These are phyloP conservation scores for Phlebiopsis gigantea DNA, from an alignment of 768 basidiomycete genomes.

Conservation along the genomic window DNA sequence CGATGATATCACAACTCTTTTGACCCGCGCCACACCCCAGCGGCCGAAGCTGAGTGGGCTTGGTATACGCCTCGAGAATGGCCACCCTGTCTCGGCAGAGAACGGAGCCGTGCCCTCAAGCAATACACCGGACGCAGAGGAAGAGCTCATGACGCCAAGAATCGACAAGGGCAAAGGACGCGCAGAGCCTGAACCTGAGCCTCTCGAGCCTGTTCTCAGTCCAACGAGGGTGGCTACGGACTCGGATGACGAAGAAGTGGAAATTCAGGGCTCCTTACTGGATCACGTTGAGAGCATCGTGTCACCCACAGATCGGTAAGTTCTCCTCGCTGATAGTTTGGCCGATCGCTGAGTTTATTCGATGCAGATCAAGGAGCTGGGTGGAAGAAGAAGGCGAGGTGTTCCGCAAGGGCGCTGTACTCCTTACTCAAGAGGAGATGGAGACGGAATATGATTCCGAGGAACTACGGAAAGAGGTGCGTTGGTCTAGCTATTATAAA, in stretches of 20 bases:
- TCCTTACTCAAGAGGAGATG: constrained; percentile 82
- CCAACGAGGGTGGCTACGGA: constrained; percentile 39
- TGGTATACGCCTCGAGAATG: constrained; percentile 18
- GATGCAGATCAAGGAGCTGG: constrained; percentile 63
- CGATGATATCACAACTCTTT: constrained; percentile 57
- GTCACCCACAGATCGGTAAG: constrained; percentile 46
- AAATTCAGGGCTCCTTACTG: constrained; percentile 29
- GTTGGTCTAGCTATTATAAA: constrained; percentile 15
- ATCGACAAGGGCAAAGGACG: constrained; percentile 77
- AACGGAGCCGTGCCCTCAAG: constrained; percentile 8
- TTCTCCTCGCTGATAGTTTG: constrained; percentile 1
- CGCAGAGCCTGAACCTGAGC: constrained; percentile 63
- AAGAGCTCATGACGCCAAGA: constrained; percentile 49
- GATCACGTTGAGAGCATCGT: constrained; percentile 15
- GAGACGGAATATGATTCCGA: constrained; percentile 88
- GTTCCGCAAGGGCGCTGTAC: constrained; percentile 82
- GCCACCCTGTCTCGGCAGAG: constrained; percentile 15
- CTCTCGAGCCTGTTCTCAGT: constrained; percentile 65
- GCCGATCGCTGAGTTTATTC: background rate
- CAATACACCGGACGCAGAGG: constrained; percentile 21
- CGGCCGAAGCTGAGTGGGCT: constrained; percentile 11
- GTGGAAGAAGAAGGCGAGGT: constrained; percentile 96
- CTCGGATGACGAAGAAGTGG: constrained; percentile 44
- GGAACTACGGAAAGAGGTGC: constrained; percentile 74
- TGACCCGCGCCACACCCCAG: constrained; percentile 34